phyloP scores from a whole-genome alignment of 495 filamentous ascomycete species.

The Neurospora discreta region DNA sequence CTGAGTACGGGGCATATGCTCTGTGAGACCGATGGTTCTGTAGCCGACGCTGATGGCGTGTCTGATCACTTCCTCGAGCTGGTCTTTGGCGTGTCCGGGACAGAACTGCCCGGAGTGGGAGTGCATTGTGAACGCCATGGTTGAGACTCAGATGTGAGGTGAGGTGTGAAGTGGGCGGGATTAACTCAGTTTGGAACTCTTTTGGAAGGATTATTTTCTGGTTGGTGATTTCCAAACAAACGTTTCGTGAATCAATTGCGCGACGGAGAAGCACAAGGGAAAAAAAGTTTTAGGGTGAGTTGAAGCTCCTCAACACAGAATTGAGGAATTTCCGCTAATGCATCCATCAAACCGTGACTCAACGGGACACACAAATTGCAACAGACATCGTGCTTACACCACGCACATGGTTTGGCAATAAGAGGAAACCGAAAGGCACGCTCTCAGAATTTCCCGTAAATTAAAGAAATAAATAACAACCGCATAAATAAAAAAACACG shows the following conservation, averaged over 20 bases:
- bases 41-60: constrained; percentile 70
- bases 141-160: background rate
- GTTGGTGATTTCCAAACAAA: background rate
- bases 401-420: background rate
- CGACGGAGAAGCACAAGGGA: background rate
- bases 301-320: background rate
- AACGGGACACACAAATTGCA: background rate
- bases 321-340: background rate
- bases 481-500: constrained; percentile 1
- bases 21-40: constrained; percentile 78
- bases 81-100: constrained; percentile 71
- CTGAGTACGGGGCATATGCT: constrained; percentile 81
- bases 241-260: background rate
- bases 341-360: background rate
- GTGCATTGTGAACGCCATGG: constrained; percentile 97
- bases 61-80: constrained; percentile 72
- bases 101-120: constrained; percentile 98
- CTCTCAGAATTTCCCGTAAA: background rate
- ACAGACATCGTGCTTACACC: background rate
- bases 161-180: background rate
- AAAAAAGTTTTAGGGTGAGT: background rate
- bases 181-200: background rate
- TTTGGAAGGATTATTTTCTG: background rate
- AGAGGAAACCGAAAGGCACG: too few species aligned
- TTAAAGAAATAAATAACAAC: constrained; percentile 4